phyloP scores from a whole-genome alignment of 176 grass and related monocot species.

The Carex cristatella region DNA sequence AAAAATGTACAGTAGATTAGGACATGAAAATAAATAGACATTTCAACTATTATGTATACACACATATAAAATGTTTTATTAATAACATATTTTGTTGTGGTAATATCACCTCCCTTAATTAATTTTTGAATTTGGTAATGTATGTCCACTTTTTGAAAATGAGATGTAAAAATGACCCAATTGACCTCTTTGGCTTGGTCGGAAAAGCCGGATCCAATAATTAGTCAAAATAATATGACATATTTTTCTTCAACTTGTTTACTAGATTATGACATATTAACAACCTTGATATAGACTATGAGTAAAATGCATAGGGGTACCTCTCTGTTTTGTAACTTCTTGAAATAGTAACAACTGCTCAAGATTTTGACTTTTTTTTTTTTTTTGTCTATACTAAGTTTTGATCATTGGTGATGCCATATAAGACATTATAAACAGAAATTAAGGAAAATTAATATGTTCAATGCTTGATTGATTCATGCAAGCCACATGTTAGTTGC shows the following conservation, averaged over 20 bases:
- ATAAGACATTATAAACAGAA: background rate
- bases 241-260: background rate
- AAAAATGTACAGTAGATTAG: too few relatives aligned
- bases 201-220: background rate
- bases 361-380: background rate
- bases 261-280: slow-evolving; percentile 12
- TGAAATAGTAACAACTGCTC: background rate
- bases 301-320: background rate
- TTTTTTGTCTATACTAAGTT: background rate
- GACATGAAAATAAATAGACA: too few relatives aligned
- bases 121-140: background rate
- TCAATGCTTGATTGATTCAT: slow-evolving; percentile 2
- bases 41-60: too few relatives aligned
- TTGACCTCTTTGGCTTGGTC: background rate
- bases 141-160: background rate
- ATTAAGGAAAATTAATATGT: background rate
- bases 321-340: background rate
- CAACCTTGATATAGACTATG: slow-evolving; percentile 2
- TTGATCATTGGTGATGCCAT: background rate
- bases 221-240: slow-evolving; percentile 5
- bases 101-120: background rate
- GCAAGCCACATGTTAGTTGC: background rate
- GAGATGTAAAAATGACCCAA: background rate
- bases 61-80: too few relatives aligned
- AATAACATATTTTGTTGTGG: too few relatives aligned